Base-by-base conservation (phyloP, 805 yeast species). In the Saccharomycopsis sp. region DNA sequence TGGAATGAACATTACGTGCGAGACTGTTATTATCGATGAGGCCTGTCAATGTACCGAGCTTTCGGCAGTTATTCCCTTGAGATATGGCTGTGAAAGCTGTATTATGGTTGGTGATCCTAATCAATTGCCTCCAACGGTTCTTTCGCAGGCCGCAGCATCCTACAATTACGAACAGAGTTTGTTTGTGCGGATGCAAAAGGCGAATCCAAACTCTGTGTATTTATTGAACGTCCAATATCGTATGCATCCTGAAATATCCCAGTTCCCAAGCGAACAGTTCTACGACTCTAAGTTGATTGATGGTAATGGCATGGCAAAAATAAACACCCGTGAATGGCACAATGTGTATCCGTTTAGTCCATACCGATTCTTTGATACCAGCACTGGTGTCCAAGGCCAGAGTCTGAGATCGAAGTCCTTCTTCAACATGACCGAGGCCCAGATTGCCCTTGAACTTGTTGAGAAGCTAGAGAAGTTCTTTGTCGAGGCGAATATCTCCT, bases 71-170 rank as follows among this genome's bases (percentile, higher is more conserved):
- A 93, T 93, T 65, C 99, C 99, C 0, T 75, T 94, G 63, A 77
- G 96, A 67, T 94, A 92, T 69, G 98, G 98, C 1, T 88, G 96
- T 66, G 84, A 79, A 60, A 83, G 84, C 57, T 93, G 98, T 73
- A 86, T 94, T 54, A 87, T 94, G 96, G 99, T 94, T 52, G 99
- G 99, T 70, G 99, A 94, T 74, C 98, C 98, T 1, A 92, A 94
- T 69, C 99, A 94, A 73, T 78, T 94, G 62, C 99, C 99, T 0
- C 99, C 99, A 0, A 93, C 99, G 0, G 98, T 93, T 9, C 73
- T 94, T 19, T 93, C 97, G 0, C 91, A 87, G 65, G 86, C 83
- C 14, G 98, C 99, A 1, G 86, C 96, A 1, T 75, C 81, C 2
- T 81, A 77, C 65, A 82, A 83, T 50, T 94, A 94, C 68, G 97